These are phyloP conservation scores for Penicillium alfredii DNA, from an alignment of 495 filamentous ascomycete species.

Conservation along the genomic window DNA sequence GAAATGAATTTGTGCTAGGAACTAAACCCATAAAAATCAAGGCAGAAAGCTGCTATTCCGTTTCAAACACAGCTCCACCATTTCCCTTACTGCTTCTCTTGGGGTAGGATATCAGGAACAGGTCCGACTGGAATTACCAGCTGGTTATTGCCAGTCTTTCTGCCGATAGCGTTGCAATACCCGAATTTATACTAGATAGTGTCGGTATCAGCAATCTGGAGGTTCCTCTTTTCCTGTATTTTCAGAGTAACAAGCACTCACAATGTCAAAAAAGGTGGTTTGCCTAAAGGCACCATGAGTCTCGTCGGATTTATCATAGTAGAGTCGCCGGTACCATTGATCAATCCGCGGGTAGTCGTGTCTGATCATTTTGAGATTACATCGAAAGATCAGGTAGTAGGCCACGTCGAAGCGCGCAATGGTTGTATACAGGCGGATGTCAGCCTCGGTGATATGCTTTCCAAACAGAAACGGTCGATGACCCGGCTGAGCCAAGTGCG, in stretches of 20 bases:
- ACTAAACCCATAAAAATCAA: too few relatives aligned
- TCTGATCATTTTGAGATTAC: constrained; percentile 65
- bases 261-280: constrained; percentile 59
- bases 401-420: constrained; percentile 62
- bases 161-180: constrained; percentile 37
- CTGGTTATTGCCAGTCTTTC: constrained; percentile 9
- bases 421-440: constrained; percentile 60
- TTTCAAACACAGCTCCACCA: too few relatives aligned
- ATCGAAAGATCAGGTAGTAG: constrained; percentile 65
- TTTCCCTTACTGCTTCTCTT: constrained; percentile 2
- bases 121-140: constrained; percentile 56
- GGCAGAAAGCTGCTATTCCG: too few relatives aligned
- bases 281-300: constrained; percentile 56
- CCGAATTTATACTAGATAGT: constrained; percentile 13
- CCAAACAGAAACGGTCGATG: constrained; percentile 60
- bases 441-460: constrained; percentile 59
- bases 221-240: not conserved
- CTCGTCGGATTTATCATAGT: constrained; percentile 56
- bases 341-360: constrained; percentile 65
- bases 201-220: constrained; percentile 1
- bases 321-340: constrained; percentile 62
- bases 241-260: constrained; percentile 22
- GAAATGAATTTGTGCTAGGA: too few relatives aligned
- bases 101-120: constrained; percentile 49
- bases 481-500: constrained; percentile 42